Percentiles rank a stretch among this genome's conserved stretches.
phyloP scores from a whole-genome alignment of 140 eudicot species.

The Senecio squalidus region DNA sequence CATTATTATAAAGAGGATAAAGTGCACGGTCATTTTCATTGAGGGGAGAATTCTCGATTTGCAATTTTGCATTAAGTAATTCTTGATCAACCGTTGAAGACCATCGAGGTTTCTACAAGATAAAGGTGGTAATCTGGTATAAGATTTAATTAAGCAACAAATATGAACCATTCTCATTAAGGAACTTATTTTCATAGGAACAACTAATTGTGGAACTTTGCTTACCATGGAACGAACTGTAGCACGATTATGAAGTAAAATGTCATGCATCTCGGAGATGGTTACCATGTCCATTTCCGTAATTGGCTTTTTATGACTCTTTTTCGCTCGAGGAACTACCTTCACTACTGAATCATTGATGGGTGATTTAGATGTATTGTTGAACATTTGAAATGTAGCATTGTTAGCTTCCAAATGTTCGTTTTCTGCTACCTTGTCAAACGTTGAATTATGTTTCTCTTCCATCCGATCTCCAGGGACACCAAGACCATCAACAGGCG shows the following conservation, averaged over 20 bases:
- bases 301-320: background rate
- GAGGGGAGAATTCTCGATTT: slow-evolving; percentile 29
- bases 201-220: too few species aligned
- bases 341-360: background rate
- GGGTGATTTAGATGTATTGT: too few species aligned
- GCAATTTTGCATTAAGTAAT: slow-evolving; percentile 32
- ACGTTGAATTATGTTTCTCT: too few species aligned
- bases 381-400: too few species aligned
- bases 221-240: slow-evolving; percentile 27
- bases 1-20: slow-evolving; percentile 43
- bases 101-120: slow-evolving; percentile 22
- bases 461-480: too few species aligned
- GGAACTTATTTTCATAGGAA: background rate
- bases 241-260: slow-evolving; percentile 28
- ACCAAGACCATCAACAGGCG: too few species aligned
- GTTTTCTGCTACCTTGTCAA: too few species aligned
- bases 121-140: background rate
- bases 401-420: too few species aligned
- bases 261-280: slow-evolving; percentile 28
- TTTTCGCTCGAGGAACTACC: slow-evolving; percentile 11
- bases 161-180: slow-evolving; percentile 12
- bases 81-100: slow-evolving; percentile 35
- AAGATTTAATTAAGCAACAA: slow-evolving; percentile 4
- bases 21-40: slow-evolving; percentile 21
- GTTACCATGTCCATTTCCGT: slow-evolving; percentile 21